phyloP scores from a whole-genome alignment of 768 basidiomycete genomes.

The Serendipita sp. region DNA sequence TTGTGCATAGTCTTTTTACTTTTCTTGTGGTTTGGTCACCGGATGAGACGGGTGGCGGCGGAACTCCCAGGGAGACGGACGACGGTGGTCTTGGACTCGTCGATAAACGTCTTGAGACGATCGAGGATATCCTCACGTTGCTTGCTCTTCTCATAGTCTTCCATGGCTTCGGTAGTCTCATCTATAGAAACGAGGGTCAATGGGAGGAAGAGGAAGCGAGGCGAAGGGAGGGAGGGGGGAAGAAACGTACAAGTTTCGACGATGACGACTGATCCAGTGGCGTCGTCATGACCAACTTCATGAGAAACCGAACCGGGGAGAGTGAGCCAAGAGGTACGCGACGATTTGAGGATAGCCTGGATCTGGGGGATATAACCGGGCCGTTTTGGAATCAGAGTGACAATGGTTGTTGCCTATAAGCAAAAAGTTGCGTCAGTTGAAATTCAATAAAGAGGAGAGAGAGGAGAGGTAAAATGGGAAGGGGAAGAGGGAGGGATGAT shows the following conservation, averaged over 20 bases:
- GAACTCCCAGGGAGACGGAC: not conserved
- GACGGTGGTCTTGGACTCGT: not conserved
- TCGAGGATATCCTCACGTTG: not conserved
- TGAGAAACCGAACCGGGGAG: constrained; percentile 3
- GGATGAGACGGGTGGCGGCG: not conserved
- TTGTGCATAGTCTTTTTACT: no score
- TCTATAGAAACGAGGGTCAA: no score
- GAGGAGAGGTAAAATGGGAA: not conserved
- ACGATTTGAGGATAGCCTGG: not conserved
- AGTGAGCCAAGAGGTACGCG: not conserved
- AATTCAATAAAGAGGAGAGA: not conserved
- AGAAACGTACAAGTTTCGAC: not conserved
- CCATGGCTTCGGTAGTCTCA: not conserved
- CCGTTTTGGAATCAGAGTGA: not conserved
- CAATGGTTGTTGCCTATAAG: not conserved
- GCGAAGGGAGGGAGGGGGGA: no score
- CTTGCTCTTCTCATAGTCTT: not conserved
- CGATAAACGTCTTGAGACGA: constrained; percentile 1
- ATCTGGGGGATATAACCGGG: not conserved
- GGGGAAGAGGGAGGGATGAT: not conserved
- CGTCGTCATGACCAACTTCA: not conserved
- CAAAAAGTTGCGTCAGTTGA: not conserved
- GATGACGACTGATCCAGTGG: not conserved
- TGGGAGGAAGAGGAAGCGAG: no score
- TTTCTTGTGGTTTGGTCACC: not conserved